A percentile compares a stretch with the other conserved stretches of the same genome.
Evolutionary conservation across 148 eudicot species (phyloP).

Genomic region (Pharnaceum exiguum): DNA sequence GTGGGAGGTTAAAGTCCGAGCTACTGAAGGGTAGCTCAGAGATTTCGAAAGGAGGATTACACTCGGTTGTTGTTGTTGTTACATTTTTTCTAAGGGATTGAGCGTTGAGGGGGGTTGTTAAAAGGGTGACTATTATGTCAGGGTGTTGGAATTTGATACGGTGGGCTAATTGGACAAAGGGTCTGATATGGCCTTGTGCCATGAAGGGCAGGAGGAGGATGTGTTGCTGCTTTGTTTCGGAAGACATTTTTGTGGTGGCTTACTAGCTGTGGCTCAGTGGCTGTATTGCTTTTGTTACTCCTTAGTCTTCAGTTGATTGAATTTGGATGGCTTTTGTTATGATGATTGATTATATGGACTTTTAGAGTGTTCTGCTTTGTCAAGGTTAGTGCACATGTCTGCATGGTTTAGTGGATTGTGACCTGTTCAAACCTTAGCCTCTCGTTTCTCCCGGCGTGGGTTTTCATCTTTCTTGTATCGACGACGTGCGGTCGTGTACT

Average conservation of each 20-base stretch:
- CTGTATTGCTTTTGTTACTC: too few relatives aligned
- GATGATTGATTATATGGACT: too few relatives aligned
- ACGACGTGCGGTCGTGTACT: too few relatives aligned
- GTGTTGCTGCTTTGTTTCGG: slow-evolving; percentile 18
- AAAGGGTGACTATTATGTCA: slow-evolving; percentile 35
- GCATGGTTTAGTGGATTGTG: too few relatives aligned
- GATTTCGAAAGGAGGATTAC: slow-evolving; percentile 17
- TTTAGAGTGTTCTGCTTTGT: too few relatives aligned
- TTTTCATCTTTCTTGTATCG: too few relatives aligned
- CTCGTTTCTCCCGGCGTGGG: too few relatives aligned
- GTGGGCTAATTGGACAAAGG: slow-evolving; percentile 58
- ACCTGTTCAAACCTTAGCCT: too few relatives aligned
- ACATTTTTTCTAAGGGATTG: slow-evolving; percentile 8
- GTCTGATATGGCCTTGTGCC: slow-evolving; percentile 74
- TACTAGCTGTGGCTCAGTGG: not conserved
- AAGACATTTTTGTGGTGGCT: not conserved
- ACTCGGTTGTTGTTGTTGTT: slow-evolving; percentile 24
- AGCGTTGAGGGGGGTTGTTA: slow-evolving; percentile 23
- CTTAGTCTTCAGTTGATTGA: too few relatives aligned
- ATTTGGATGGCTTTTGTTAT: too few relatives aligned
- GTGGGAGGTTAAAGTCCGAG: slow-evolving; percentile 42
- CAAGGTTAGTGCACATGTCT: too few relatives aligned
- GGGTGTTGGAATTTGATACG: slow-evolving; percentile 26
- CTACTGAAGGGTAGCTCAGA: slow-evolving; percentile 38
- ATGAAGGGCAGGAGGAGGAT: slow-evolving; percentile 59